Percentiles rank a stretch among this genome's conserved stretches.
phyloP scores from a whole-genome alignment of 257 asterid species.

The Ophiorrhiza pumila region DNA sequence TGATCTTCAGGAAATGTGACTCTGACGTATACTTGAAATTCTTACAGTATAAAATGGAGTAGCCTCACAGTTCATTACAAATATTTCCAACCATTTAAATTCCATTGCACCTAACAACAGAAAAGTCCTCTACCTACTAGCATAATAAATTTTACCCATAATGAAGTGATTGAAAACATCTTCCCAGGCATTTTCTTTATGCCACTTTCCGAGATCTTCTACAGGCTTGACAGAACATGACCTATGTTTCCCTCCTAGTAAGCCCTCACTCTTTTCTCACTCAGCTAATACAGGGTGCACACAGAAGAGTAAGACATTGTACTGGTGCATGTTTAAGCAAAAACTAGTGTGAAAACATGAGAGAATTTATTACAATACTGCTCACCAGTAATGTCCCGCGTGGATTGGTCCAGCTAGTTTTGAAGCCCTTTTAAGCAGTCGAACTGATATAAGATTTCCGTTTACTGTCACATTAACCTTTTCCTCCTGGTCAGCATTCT shows the following conservation, averaged over 20 bases:
- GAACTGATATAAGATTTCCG: slow-evolving; percentile 58
- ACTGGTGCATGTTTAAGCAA: background rate
- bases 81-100: background rate
- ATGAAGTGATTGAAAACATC: no score
- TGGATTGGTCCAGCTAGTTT: slow-evolving; percentile 70
- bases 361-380: background rate
- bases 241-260: no score
- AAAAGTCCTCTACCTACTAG: no score
- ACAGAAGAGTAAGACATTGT: background rate
- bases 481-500: slow-evolving; percentile 44
- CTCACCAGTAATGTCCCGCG: slow-evolving; percentile 90
- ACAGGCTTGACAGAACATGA: no score
- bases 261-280: background rate
- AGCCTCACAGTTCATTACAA: background rate
- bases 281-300: background rate
- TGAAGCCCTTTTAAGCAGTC: slow-evolving; percentile 68
- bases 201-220: no score
- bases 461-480: slow-evolving; percentile 57
- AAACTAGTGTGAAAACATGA: background rate
- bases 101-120: background rate
- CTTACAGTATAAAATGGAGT: background rate
- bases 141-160: no score
- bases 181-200: no score
- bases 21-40: background rate
- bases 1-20: background rate